A percentile compares a stretch with the other conserved stretches of the same genome.
Conservation (phyloP, 805 yeast species). For the Candida ovalis region DNA sequence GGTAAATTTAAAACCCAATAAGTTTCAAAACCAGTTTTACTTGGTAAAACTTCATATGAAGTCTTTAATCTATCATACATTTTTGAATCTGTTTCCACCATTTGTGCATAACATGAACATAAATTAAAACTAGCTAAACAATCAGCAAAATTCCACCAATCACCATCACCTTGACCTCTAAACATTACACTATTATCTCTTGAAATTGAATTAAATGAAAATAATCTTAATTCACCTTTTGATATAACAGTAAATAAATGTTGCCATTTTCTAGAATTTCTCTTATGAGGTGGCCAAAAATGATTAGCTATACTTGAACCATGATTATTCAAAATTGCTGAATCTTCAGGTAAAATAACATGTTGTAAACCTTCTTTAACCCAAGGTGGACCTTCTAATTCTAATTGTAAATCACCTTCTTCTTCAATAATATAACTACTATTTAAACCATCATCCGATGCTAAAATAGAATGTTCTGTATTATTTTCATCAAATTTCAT, state of each 20-base stretch:
- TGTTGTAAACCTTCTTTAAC: conserved; percentile 67
- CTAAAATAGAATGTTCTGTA: conserved; percentile 6
- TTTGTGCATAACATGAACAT: conserved; percentile 49
- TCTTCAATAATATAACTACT: conserved; percentile 29
- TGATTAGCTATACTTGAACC: not conserved
- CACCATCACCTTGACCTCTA: conserved; percentile 44
- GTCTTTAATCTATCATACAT: conserved; percentile 14
- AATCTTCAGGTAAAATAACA: conserved; percentile 18
- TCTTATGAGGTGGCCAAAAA: conserved; percentile 2
- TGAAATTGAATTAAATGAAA: conserved; percentile 38
- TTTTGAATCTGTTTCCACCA: conserved; percentile 34
- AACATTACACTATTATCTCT: conserved; percentile 8
- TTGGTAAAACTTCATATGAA: conserved; percentile 21
- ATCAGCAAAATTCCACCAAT: conserved; percentile 64
- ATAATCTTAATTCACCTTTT: conserved; percentile 59
- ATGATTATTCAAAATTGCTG: not conserved
- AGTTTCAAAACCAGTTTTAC: conserved; percentile 33
- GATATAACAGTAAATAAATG: conserved; percentile 64
- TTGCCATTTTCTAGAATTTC: conserved; percentile 32
- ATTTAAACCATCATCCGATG: conserved; percentile 1
- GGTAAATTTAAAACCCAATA: conserved; percentile 60
- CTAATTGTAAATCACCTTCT: conserved; percentile 56
- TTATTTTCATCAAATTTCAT: conserved; percentile 11
- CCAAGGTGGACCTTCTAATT: conserved; percentile 73
- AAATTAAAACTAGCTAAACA: conserved; percentile 50